Percentiles rank a stretch among this genome's conserved stretches.
Conservation (phyloP, 1,284 basidiomycete species). For the Austroboletus novae-zelandiae region DNA sequence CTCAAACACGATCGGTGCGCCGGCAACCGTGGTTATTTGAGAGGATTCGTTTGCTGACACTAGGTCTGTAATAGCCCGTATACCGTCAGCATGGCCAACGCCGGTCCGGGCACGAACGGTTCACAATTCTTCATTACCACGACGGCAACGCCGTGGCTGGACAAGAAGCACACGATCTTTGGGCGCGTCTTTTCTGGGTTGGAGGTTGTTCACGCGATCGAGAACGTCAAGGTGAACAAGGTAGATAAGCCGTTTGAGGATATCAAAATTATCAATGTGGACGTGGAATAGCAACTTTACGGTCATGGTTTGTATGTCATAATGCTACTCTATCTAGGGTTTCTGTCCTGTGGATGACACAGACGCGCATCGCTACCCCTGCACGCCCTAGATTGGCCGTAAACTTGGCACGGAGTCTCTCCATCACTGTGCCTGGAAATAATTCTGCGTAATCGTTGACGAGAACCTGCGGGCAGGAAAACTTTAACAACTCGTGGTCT, state of each 20-base stretch:
- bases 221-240: slow-evolving; percentile 78
- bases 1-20: slow-evolving; percentile 85
- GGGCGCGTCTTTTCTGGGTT: slow-evolving; percentile 80
- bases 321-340: slow-evolving; percentile 42
- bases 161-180: slow-evolving; percentile 96
- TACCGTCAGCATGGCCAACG: slow-evolving; percentile 99
- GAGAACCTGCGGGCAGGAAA: slow-evolving; percentile 40
- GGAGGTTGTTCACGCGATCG: slow-evolving; percentile 84
- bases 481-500: slow-evolving; percentile 37
- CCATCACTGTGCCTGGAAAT: slow-evolving; percentile 19
- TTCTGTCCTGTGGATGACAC: slow-evolving; percentile 31
- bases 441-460: slow-evolving; percentile 15
- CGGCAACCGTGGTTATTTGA: background rate
- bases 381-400: slow-evolving; percentile 10
- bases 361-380: slow-evolving; percentile 9
- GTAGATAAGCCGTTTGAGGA: slow-evolving; percentile 87
- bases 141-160: slow-evolving; percentile 92
- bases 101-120: slow-evolving; percentile 90
- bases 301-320: slow-evolving; percentile 18
- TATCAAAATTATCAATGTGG: slow-evolving; percentile 83
- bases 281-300: slow-evolving; percentile 49
- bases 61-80: slow-evolving; percentile 63
- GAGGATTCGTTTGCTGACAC: slow-evolving; percentile 8
- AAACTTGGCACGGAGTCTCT: slow-evolving; percentile 23
- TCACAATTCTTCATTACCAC: slow-evolving; percentile 99